Percentiles rank a stretch among this genome's conserved stretches.
Evolutionary conservation across 768 basidiomycete species (phyloP).

Genomic region (Boletus vermiculosoides): DNA sequence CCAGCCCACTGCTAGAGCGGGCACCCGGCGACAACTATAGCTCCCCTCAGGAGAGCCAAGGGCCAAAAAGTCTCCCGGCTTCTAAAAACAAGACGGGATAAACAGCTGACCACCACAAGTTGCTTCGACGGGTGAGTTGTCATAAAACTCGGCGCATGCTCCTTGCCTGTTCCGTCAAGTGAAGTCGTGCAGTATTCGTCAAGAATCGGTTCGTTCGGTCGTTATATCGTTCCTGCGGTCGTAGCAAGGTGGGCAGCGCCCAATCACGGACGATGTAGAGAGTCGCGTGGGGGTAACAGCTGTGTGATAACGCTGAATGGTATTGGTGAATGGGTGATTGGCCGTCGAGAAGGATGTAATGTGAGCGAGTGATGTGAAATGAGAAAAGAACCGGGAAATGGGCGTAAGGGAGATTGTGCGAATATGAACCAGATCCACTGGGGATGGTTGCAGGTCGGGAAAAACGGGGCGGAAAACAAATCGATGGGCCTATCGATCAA

Average conservation of each 20-base stretch:
- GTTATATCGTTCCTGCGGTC: conserved; percentile 34
- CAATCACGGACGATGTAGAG: conserved; percentile 10
- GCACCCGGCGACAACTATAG: conserved; percentile 27
- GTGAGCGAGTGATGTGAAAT: conserved; percentile 21
- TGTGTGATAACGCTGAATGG: conserved; percentile 16
- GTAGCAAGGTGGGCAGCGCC: conserved; percentile 29
- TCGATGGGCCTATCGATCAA: conserved; percentile 44
- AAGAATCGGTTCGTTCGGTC: conserved; percentile 37
- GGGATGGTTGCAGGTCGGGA: conserved; percentile 19
- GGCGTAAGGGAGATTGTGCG: conserved; percentile 29
- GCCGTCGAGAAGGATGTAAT: conserved; percentile 24
- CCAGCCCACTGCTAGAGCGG: conserved; percentile 34
- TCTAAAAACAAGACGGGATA: conserved; percentile 12
- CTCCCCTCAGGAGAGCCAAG: conserved; percentile 25
- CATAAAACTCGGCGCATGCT: conserved; percentile 20
- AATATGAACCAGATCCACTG: conserved; percentile 28
- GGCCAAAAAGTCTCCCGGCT: conserved; percentile 7
- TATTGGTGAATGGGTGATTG: conserved; percentile 27
- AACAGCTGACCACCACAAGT: conserved; percentile 10
- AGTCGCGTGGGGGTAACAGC: conserved; percentile 19
- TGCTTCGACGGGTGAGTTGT: conserved; percentile 19
- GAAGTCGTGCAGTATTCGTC: conserved; percentile 35
- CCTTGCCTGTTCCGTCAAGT: conserved; percentile 29
- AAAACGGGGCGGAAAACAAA: conserved; percentile 29
- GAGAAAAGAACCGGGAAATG: conserved; percentile 11